Conservation (phyloP, 768 basidiomycete genomes). For the Termitomyces sp. region DNA sequence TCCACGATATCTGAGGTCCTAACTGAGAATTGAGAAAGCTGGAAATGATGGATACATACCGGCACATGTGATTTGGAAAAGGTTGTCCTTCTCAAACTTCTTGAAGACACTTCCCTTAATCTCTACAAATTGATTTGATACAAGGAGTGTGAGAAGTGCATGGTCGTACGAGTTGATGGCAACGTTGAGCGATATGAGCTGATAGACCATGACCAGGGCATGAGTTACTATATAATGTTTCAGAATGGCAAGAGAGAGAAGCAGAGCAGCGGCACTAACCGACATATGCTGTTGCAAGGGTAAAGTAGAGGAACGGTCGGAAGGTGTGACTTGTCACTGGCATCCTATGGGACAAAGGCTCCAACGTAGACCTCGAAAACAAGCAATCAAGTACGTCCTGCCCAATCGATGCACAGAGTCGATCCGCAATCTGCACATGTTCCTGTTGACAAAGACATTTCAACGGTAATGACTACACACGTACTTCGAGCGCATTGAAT, state of each 20-base stretch:
- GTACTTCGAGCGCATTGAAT: constrained; percentile 95
- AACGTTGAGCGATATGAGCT: constrained; percentile 91
- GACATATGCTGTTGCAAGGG: constrained; percentile 77
- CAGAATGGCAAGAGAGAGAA: background rate
- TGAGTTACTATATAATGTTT: constrained; percentile 61
- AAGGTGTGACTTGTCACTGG: constrained; percentile 64
- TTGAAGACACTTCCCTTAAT: constrained; percentile 99
- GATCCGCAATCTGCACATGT: constrained; percentile 77
- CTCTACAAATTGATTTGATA: constrained; percentile 99
- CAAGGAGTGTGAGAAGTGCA: constrained; percentile 85
- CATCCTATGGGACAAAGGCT: constrained; percentile 60
- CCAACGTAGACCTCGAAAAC: constrained; percentile 89
- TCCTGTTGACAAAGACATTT: constrained; percentile 4
- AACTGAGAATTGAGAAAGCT: background rate
- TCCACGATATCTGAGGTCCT: constrained; percentile 88
- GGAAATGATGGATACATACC: constrained; percentile 42
- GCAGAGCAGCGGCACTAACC: constrained; percentile 30
- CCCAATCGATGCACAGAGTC: constrained; percentile 92
- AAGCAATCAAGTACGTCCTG: constrained; percentile 97
- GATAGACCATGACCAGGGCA: constrained; percentile 93
- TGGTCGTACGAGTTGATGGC: constrained; percentile 99
- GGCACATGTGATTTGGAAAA: constrained; percentile 98
- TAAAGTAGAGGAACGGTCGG: constrained; percentile 80
- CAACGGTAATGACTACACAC: constrained; percentile 22
- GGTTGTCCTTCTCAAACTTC: constrained; percentile 97